These are phyloP conservation scores for Ophiosphaerella herpotricha DNA, from an alignment of 2,329 filamentous ascomycete genomes.

Conservation along the genomic window DNA sequence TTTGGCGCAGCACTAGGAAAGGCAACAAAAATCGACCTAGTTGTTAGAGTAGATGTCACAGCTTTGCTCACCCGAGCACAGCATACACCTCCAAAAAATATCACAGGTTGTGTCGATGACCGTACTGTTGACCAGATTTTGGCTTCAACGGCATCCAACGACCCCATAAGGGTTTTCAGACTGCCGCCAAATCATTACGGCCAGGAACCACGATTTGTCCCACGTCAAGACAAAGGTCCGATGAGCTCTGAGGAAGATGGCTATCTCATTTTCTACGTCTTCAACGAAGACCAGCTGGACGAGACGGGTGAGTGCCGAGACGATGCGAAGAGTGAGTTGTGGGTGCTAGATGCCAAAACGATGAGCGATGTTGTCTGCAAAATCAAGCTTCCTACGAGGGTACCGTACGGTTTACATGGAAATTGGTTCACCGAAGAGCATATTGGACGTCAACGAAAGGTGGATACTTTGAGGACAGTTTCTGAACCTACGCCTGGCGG, in stretches of 20 bases:
- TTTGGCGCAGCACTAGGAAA: constrained; percentile 66
- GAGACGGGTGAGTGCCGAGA: constrained; percentile 51
- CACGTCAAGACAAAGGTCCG: constrained; percentile 29
- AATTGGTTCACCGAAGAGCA: constrained; percentile 46
- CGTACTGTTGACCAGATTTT: constrained; percentile 61
- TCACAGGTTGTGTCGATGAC: constrained; percentile 67
- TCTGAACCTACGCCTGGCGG: constrained; percentile 7
- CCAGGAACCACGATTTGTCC: constrained; percentile 70
- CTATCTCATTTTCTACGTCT: constrained; percentile 70
- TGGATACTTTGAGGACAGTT: constrained; percentile 28
- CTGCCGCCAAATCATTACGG: constrained; percentile 66
- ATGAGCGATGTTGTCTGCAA: constrained; percentile 66
- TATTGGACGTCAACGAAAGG: constrained; percentile 36
- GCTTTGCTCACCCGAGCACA: constrained; percentile 60
- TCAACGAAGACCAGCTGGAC: constrained; percentile 70
- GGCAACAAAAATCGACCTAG: constrained; percentile 67
- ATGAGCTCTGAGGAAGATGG: constrained; percentile 64
- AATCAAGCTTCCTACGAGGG: constrained; percentile 66
- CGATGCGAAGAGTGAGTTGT: constrained; percentile 61
- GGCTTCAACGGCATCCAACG: constrained; percentile 45
- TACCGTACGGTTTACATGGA: constrained; percentile 68
- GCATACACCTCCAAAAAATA: constrained; percentile 49
- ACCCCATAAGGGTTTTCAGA: constrained; percentile 65
- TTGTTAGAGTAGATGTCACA: constrained; percentile 65
- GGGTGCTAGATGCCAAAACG: constrained; percentile 67